Conservation (phyloP, 2,329 filamentous ascomycete genomes). For the Chaetomium sp. region DNA sequence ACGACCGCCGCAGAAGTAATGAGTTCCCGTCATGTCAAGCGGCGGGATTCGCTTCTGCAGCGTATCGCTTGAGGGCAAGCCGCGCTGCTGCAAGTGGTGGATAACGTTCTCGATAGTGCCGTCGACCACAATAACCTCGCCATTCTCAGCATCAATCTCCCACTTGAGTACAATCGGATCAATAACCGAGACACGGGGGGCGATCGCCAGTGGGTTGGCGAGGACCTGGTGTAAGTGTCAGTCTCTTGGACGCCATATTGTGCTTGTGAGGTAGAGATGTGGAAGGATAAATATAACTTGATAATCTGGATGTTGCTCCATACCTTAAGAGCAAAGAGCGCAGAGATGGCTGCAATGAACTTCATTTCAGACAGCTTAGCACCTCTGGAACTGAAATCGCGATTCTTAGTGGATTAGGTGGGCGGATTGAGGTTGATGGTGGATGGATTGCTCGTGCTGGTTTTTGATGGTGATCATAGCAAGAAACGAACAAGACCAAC, state of each 20-base stretch:
- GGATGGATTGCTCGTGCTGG: not conserved
- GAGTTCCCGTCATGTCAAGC: not conserved
- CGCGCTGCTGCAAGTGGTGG: not conserved
- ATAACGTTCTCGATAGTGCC: not conserved
- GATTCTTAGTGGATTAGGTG: too few species aligned
- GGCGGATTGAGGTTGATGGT: not conserved
- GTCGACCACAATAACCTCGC: not conserved
- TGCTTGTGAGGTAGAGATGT: too few species aligned
- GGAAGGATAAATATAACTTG: not conserved
- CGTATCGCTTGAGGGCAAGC: not conserved
- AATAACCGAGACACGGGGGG: not conserved
- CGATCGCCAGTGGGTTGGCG: not conserved
- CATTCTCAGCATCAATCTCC: not conserved
- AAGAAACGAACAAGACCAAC: not conserved
- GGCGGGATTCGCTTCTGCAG: not conserved
- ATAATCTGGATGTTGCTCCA: not conserved
- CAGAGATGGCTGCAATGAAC: not conserved
- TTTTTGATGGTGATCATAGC: not conserved
- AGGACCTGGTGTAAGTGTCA: not conserved
- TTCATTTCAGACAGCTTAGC: not conserved
- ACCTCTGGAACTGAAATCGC: too few species aligned
- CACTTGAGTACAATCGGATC: not conserved
- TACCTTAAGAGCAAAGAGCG: not conserved
- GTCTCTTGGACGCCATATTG: not conserved
- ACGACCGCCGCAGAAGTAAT: slow-evolving; percentile 2